Evolutionary conservation across 768 basidiomycete species (phyloP).

Genomic region (Chalciporus piperatus): DNA sequence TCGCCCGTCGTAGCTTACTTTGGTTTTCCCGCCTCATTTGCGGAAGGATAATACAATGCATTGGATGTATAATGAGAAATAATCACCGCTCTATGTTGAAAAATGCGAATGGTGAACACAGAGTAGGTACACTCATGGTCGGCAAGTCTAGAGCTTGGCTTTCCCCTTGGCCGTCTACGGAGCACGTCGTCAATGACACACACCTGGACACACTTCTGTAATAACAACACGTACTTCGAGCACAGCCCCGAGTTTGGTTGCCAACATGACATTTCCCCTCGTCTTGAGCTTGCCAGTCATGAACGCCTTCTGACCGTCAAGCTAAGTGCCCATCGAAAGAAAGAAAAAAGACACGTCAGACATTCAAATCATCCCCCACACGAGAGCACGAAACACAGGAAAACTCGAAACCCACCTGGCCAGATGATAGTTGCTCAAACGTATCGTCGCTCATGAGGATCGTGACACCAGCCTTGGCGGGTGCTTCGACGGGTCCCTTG

Average conservation of each 20-base stretch:
- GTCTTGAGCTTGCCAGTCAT: constrained; percentile 95
- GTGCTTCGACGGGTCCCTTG: constrained; percentile 51
- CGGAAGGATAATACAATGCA: neutral
- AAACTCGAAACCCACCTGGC: constrained; percentile 50
- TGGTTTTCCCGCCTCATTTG: neutral
- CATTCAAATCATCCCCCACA: neutral
- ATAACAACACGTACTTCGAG: constrained; percentile 56
- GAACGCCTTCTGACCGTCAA: constrained; percentile 93
- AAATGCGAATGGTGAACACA: neutral
- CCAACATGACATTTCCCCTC: constrained; percentile 90
- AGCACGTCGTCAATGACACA: neutral
- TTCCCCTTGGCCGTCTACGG: constrained; percentile 34
- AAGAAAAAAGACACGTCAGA: neutral
- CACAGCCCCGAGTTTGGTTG: constrained; percentile 83
- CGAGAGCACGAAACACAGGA: too few relatives aligned
- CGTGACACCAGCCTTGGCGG: constrained; percentile 77
- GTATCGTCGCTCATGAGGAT: constrained; percentile 77
- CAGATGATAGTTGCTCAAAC: constrained; percentile 65
- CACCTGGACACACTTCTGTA: neutral
- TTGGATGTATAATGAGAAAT: constrained; percentile 16
- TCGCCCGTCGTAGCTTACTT: neutral
- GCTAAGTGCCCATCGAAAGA: constrained; percentile 34
- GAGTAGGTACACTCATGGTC: neutral
- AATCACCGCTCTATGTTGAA: constrained; percentile 17
- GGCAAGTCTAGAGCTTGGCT: constrained; percentile 39